Base-by-base conservation (phyloP, 2,329 filamentous ascomycete genomes). In the Cyclaneusma minus region DNA sequence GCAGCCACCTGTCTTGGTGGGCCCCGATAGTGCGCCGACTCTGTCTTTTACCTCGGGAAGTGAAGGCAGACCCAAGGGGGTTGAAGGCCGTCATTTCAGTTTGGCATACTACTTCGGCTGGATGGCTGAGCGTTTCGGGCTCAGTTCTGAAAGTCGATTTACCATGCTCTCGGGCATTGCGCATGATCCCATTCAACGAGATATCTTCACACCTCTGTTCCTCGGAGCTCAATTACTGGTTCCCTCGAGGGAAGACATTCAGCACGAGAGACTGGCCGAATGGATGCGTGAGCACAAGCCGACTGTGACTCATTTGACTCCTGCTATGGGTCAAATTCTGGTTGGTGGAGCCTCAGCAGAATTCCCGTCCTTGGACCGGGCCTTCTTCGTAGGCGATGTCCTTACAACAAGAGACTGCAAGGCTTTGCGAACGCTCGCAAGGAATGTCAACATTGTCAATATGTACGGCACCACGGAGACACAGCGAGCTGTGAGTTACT, bases 241-340 rank as follows among this genome's bases (percentile, higher is more conserved):
- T 1, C 85, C 85, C 1, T 68, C 80, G 7, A 68, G 68, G 30
- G 84, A 93, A 35, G 73, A 84, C 39, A 95, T 95, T 32, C 68
- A 76, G 28, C 79, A 94, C 47, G 85, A 93, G 52, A 73, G 64
- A 41, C 60, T 94, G 9, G 76, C 76, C 4, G 83, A 92, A 44
- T 98, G 89, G 89, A 82, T 94, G 64, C 61, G 64, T 27, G 68
- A 76, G 27, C 68, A 79, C 44, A 56, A 64, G 29, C 70, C 79
- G 3, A 92, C 75, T 10, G 79, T 84, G 12, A 83, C 78, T 8
- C 89, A 95, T 51, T 56, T 95, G 20, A 98, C 89, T 2, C 89
- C 89, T 7, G 89, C 89, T 30, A 94, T 95, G 85, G 85, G 85
- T 29, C 82, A 94, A 41, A 89, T 95, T 34, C 58, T 95, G 2